Evolutionary conservation across 257 asterid genomes (phyloP).

Genomic region (Rehmannia glutinosa): DNA sequence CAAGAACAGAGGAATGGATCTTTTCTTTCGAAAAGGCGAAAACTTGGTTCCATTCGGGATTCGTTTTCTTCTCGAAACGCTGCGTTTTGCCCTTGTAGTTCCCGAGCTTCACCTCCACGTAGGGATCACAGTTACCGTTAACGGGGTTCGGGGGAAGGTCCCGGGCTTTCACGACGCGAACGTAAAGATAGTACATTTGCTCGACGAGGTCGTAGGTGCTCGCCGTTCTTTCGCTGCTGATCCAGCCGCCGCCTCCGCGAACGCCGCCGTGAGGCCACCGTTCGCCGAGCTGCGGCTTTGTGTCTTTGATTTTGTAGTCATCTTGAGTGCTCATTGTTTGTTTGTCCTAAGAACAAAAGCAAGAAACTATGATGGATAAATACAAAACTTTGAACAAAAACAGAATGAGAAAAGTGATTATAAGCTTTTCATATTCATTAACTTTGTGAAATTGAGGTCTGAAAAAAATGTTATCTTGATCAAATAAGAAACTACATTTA

Average conservation of each 20-base stretch:
- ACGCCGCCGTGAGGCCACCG: slow-evolving; percentile 73
- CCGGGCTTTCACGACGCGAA: slow-evolving; percentile 70
- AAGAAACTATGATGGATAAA: no score
- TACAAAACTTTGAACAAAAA: no score
- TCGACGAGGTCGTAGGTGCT: slow-evolving; percentile 91
- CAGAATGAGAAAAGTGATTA: no score
- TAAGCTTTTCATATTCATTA: no score
- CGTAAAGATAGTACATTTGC: slow-evolving; percentile 71
- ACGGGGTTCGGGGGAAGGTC: slow-evolving; percentile 55
- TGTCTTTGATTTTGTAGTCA: slow-evolving; percentile 59
- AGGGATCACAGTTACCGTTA: slow-evolving; percentile 70
- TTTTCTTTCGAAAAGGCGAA: slow-evolving; percentile 70
- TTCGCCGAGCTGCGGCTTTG: slow-evolving; percentile 70
- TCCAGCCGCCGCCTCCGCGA: slow-evolving; percentile 67
- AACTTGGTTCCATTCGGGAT: slow-evolving; percentile 62
- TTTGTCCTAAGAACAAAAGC: no score
- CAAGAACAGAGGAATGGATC: slow-evolving; percentile 56
- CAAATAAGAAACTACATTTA: no score
- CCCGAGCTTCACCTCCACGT: slow-evolving; percentile 76
- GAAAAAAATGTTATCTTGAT: no score
- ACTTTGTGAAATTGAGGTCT: no score
- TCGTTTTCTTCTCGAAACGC: slow-evolving; percentile 49
- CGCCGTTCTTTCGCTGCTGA: slow-evolving; percentile 45
- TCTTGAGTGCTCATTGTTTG: slow-evolving; percentile 35
- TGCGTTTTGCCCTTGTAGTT: slow-evolving; percentile 70